A percentile compares a stretch with the other conserved stretches of the same genome.
phyloP scores from a whole-genome alignment of 2,329 filamentous ascomycete genomes.

The Ascochyta pisi region DNA sequence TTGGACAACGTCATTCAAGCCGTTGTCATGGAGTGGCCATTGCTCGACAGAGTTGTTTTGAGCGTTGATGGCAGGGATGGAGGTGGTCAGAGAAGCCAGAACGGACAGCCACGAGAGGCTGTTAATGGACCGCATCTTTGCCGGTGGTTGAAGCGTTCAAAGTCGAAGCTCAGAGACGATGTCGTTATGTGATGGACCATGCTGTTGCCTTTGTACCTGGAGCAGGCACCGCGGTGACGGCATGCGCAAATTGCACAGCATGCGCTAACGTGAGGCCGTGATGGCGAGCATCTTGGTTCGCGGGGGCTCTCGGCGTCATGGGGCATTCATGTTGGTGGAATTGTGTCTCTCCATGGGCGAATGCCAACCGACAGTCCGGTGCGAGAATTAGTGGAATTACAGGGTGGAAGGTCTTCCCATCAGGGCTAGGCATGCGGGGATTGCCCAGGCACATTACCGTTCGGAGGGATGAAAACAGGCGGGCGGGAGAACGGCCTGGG shows the following conservation, averaged over 20 bases:
- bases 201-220: constrained; percentile 19
- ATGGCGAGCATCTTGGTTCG: constrained; percentile 16
- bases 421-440: constrained; percentile 11
- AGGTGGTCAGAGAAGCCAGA: constrained; percentile 25
- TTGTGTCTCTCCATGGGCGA: constrained; percentile 18
- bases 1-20: constrained; percentile 56
- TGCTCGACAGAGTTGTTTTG: constrained; percentile 36
- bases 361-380: constrained; percentile 11
- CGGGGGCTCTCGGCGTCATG: constrained; percentile 12
- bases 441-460: constrained; percentile 12
- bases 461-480: constrained; percentile 11
- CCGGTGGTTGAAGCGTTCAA: constrained; percentile 20
- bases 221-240: constrained; percentile 17
- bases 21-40: constrained; percentile 60
- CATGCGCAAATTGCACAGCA: constrained; percentile 17
- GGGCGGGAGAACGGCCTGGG: constrained; percentile 12
- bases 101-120: constrained; percentile 34
- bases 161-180: constrained; percentile 26
- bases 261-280: constrained; percentile 20
- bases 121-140: constrained; percentile 29
- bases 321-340: constrained; percentile 25
- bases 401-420: constrained; percentile 17
- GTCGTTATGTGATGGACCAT: constrained; percentile 18
- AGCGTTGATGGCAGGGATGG: constrained; percentile 26
- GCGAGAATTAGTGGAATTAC: constrained; percentile 7